A percentile compares a stretch with the other conserved stretches of the same genome.
phyloP scores from a whole-genome alignment of 1,284 basidiomycete species.

The Sporisorium graminicola region DNA sequence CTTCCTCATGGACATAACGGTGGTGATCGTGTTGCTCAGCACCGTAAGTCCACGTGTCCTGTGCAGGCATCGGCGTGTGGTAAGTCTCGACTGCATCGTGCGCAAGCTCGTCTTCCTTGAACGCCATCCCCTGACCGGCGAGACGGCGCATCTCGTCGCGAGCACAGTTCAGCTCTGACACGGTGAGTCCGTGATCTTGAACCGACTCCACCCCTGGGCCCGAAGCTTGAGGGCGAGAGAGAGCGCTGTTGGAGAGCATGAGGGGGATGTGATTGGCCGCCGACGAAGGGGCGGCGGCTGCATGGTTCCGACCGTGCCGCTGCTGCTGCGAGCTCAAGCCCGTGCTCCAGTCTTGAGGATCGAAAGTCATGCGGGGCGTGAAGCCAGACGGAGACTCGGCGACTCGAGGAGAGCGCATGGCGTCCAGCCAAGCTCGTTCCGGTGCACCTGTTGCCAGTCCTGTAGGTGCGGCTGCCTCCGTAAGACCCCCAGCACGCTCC shows the following conservation, averaged over 20 bases:
- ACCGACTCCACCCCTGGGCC: not conserved
- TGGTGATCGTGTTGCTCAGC: constrained; percentile 7
- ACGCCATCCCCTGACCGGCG: constrained; percentile 30
- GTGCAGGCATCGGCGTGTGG: constrained; percentile 34
- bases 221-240: constrained; percentile 2
- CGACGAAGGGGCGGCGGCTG: constrained; percentile 3
- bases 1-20: not conserved
- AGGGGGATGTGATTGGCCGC: constrained; percentile 40
- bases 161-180: constrained; percentile 31
- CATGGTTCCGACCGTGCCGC: constrained; percentile 2
- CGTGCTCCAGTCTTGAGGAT: constrained; percentile 37
- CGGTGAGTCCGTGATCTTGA: constrained; percentile 25
- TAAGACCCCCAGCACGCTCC: constrained; percentile 10
- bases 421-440: constrained; percentile 41
- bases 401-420: constrained; percentile 45
- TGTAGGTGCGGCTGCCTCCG: constrained; percentile 4
- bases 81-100: constrained; percentile 23
- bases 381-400: constrained; percentile 52
- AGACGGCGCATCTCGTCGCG: constrained; percentile 43
- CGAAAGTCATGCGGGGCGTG: constrained; percentile 51
- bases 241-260: constrained; percentile 27
- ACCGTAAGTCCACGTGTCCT: constrained; percentile 18
- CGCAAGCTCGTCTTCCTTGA: constrained; percentile 13
- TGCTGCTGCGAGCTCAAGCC: constrained; percentile 1
- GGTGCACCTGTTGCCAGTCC: constrained; percentile 9